Evolutionary conservation across 2,329 filamentous ascomycete species (phyloP).

Genomic region (Remersonia thermophila): DNA sequence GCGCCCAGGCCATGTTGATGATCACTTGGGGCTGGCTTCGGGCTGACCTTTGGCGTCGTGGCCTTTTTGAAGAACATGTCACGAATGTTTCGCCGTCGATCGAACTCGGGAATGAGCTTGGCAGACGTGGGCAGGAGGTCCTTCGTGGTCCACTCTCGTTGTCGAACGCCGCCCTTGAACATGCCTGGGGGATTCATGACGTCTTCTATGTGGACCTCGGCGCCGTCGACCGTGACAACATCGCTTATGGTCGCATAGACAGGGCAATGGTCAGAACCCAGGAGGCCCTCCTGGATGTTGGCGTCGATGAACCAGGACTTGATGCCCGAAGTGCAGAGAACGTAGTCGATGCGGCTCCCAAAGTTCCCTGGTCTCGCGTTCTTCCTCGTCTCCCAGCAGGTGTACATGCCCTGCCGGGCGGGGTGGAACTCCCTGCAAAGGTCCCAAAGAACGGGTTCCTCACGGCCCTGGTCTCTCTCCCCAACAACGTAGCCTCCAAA

Average conservation of each 20-base stretch:
- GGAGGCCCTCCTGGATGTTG: constrained; percentile 84
- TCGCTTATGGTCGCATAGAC: constrained; percentile 69
- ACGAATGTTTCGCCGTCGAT: constrained; percentile 70
- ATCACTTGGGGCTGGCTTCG: not conserved
- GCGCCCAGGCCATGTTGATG: not conserved
- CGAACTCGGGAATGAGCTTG: constrained; percentile 76
- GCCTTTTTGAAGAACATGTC: constrained; percentile 74
- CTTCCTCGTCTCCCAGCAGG: constrained; percentile 89
- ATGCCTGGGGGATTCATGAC: constrained; percentile 65
- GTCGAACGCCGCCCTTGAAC: constrained; percentile 54
- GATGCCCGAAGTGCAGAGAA: constrained; percentile 70
- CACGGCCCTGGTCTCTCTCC: constrained; percentile 54
- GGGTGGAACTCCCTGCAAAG: constrained; percentile 73
- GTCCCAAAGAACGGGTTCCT: constrained; percentile 67
- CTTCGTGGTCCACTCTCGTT: constrained; percentile 53
- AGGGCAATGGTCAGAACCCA: constrained; percentile 94
- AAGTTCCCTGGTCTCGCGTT: constrained; percentile 95
- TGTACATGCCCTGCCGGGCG: constrained; percentile 78
- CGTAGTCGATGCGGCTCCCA: constrained; percentile 85
- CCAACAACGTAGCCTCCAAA: constrained; percentile 58
- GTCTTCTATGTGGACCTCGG: constrained; percentile 48
- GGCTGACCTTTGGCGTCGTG: constrained; percentile 6
- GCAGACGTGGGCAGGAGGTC: constrained; percentile 65
- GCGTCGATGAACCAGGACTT: constrained; percentile 67
- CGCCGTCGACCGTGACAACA: constrained; percentile 37